A percentile compares a stretch with the other conserved stretches of the same genome.
These are phyloP conservation scores for Cyclocybe aegerita DNA, from an alignment of 768 basidiomycete genomes.

Conservation along the genomic window DNA sequence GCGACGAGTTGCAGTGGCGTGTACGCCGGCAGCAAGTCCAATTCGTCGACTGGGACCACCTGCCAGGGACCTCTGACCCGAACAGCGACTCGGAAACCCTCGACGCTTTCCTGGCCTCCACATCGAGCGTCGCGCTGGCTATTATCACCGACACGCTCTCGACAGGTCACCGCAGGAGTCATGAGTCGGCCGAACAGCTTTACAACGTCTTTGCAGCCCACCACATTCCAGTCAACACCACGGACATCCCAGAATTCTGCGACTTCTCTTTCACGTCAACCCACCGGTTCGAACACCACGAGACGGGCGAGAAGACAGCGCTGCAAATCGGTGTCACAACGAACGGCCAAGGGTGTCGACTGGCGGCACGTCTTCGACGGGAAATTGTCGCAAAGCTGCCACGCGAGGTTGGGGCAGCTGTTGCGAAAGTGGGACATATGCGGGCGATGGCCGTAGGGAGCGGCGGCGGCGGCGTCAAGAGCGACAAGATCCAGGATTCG, in stretches of 20 bases:
- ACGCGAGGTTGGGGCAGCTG: slow-evolving; percentile 70
- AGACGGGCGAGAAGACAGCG: slow-evolving; percentile 42
- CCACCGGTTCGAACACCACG: slow-evolving; percentile 70
- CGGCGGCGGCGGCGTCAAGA: slow-evolving; percentile 13
- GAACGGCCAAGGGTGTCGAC: slow-evolving; percentile 87
- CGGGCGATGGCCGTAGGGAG: slow-evolving; percentile 50
- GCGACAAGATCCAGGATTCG: slow-evolving; percentile 11
- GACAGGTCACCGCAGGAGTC: slow-evolving; percentile 38
- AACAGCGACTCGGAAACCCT: slow-evolving; percentile 43
- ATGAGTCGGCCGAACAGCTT: slow-evolving; percentile 57
- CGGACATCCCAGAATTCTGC: slow-evolving; percentile 83
- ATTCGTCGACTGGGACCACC: slow-evolving; percentile 53
- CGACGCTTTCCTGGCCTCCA: slow-evolving; percentile 42
- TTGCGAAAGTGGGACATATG: slow-evolving; percentile 69
- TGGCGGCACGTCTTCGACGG: slow-evolving; percentile 75
- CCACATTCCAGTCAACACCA: slow-evolving; percentile 79
- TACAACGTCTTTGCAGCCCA: slow-evolving; percentile 51
- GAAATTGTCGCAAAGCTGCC: slow-evolving; percentile 81
- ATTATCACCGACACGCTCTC: slow-evolving; percentile 82
- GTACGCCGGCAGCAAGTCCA: slow-evolving; percentile 52
- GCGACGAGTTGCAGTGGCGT: slow-evolving; percentile 74
- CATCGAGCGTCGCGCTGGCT: slow-evolving; percentile 45
- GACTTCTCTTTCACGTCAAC: slow-evolving; percentile 88
- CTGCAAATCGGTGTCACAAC: slow-evolving; percentile 85
- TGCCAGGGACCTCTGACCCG: slow-evolving; percentile 36